These are phyloP conservation scores for Paspalum notatum DNA, from an alignment of 176 grass and related monocot species.

Conservation along the genomic window DNA sequence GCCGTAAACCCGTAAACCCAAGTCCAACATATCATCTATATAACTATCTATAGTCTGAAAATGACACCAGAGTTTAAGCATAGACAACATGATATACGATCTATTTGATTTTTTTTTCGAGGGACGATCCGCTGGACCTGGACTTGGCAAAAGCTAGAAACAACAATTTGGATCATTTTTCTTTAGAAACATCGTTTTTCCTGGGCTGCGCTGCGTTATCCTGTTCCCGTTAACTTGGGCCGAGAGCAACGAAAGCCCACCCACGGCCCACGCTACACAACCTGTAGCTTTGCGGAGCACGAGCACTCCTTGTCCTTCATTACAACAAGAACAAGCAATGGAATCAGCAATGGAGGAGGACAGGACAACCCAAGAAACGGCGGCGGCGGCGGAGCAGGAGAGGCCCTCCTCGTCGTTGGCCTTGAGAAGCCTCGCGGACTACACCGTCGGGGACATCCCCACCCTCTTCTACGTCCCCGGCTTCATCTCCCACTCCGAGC, in stretches of 20 bases:
- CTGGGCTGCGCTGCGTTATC: no score
- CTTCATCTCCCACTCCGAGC: constrained; percentile 76
- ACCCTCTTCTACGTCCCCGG: constrained; percentile 71
- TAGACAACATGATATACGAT: no score
- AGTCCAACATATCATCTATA: no score
- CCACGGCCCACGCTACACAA: background rate
- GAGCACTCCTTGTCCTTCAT: background rate
- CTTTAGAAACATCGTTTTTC: no score
- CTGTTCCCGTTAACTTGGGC: no score
- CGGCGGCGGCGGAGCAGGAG: background rate
- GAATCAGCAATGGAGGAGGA: constrained; percentile 38
- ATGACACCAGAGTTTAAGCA: no score
- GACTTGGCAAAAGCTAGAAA: no score
- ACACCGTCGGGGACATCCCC: constrained; percentile 51
- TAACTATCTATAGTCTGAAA: no score
- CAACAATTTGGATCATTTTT: no score
- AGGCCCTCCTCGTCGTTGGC: background rate
- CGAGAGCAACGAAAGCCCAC: background rate
- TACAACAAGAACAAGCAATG: background rate
- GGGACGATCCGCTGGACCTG: no score
- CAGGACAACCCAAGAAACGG: background rate
- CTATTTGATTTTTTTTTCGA: no score
- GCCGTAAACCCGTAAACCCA: no score
- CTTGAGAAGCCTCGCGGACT: constrained; percentile 34
- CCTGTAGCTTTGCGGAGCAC: background rate